These are phyloP conservation scores for Trichoderma sp. DNA, from an alignment of 2,329 filamentous ascomycete genomes.

Conservation along the genomic window DNA sequence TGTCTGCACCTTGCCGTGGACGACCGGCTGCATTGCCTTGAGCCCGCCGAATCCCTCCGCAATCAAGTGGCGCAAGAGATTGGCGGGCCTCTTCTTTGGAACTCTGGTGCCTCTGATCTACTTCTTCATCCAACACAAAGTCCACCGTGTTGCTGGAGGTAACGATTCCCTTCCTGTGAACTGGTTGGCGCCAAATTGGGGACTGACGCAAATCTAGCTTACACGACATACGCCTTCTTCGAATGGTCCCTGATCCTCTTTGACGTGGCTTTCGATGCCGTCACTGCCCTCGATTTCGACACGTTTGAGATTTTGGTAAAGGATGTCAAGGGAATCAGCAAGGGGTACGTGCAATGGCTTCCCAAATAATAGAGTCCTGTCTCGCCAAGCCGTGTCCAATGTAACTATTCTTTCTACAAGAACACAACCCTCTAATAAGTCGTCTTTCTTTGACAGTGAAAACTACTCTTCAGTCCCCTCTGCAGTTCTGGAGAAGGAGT, in stretches of 20 bases:
- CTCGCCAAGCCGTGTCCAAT: conserved; percentile 39
- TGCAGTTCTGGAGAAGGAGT: conserved; percentile 71
- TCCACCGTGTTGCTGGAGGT: conserved; percentile 93
- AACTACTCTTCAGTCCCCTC: conserved; percentile 51
- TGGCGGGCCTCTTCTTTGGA: conserved; percentile 84
- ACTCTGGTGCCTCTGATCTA: conserved; percentile 89
- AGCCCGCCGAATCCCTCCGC: conserved; percentile 83
- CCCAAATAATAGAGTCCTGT: conserved; percentile 66
- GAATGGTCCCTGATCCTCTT: conserved; percentile 95
- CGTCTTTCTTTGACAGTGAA: conserved; percentile 46
- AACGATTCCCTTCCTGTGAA: conserved; percentile 41
- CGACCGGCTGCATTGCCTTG: conserved; percentile 81
- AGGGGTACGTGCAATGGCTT: conserved; percentile 98
- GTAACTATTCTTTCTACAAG: conserved; percentile 31
- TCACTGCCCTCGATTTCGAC: conserved; percentile 89
- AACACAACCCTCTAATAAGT: conserved; percentile 50
- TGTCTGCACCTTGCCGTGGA: conserved; percentile 93
- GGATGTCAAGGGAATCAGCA: conserved; percentile 86
- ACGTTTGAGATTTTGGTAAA: conserved; percentile 84
- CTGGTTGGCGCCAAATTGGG: not conserved
- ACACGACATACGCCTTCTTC: conserved; percentile 96
- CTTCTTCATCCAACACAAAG: conserved; percentile 98
- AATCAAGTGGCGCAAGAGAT: conserved; percentile 83
- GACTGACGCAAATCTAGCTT: conserved; percentile 60
- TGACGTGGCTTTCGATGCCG: conserved; percentile 94